Base-by-base conservation (phyloP, 1,139 yeast species). In the Debaryomyces psychrophilus region DNA sequence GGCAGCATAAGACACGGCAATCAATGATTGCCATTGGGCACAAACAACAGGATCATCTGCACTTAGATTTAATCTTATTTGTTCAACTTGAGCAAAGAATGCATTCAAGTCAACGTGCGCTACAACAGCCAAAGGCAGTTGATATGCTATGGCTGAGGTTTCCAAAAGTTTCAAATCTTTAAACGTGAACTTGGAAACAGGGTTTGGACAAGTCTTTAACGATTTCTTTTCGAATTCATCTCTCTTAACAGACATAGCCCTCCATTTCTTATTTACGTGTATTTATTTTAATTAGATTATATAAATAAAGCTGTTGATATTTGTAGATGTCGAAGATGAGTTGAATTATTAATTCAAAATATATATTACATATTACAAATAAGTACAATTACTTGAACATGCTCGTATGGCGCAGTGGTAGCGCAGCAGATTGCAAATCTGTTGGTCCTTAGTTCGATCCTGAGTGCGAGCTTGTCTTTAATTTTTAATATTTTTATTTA, bases 1-100 rank as follows among this genome's bases (percentile, higher is more conserved):
- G 0, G 98, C 98, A 0, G 97, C 89, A 63, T 89, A 88, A 5
- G 88, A 83, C 0, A 93, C 95, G 0, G 99, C 99, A 47, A 93
- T 92, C 5, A 93, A 69, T 0, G 92, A 77, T 45, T 78, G 77
- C 99, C 99, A 93, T 59, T 93, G 99, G 4, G 90, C 90, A 63
- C 98, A 92, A 0, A 92, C 97, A 2, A 93, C 87, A 0, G 99
- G 98, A 50, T 83, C 92, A 1, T 82, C 81, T 1, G 71, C 71
- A 1, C 82, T 67, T 9, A 86, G 67, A 0, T 85, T 85, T 20
- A 90, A 73, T 37, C 97, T 68, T 6, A 88, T 72, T 57, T 87
- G 95, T 58, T 93, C 98, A 31, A 87, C 95, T 60, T 93, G 99
- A 0, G 99, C 96, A 66, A 88, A 93, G 65, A 92, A 93, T 11